These are phyloP conservation scores for Colletotrichum sp. DNA, from an alignment of 2,329 filamentous ascomycete species.

Conservation along the genomic window DNA sequence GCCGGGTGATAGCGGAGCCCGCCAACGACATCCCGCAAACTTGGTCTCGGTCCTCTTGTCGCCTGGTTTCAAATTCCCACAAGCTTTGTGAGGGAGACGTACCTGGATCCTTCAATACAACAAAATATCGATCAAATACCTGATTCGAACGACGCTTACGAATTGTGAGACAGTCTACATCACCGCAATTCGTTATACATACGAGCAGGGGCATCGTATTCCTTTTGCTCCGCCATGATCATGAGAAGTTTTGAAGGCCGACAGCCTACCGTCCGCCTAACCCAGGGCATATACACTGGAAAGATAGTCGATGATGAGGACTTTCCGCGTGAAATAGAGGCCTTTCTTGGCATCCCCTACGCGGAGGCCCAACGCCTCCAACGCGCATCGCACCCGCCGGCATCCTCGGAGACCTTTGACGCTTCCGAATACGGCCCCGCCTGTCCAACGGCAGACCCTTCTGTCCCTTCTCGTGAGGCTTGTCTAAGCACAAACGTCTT, in stretches of 20 bases:
- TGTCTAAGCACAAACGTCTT: slow-evolving; percentile 60
- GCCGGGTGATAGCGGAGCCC: slow-evolving; percentile 5
- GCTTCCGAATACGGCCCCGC: slow-evolving; percentile 41
- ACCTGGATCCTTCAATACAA: neutral
- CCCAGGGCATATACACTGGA: slow-evolving; percentile 47
- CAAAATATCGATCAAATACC: neutral
- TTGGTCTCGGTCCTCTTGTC: neutral
- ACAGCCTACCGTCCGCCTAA: slow-evolving; percentile 26
- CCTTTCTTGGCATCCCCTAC: slow-evolving; percentile 56
- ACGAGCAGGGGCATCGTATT: neutral
- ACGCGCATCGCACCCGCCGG: slow-evolving; percentile 38
- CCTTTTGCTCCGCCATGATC: neutral
- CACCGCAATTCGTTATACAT: neutral
- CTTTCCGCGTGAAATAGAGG: slow-evolving; percentile 47
- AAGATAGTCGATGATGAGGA: slow-evolving; percentile 32
- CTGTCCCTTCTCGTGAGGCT: slow-evolving; percentile 48
- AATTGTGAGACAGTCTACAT: neutral
- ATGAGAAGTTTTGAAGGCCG: neutral
- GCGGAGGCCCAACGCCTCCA: slow-evolving; percentile 52
- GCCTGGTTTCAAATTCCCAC: neutral
- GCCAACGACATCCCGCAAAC: slow-evolving; percentile 5
- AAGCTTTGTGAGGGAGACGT: neutral
- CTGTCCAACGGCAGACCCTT: slow-evolving; percentile 37
- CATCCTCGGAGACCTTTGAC: slow-evolving; percentile 27
- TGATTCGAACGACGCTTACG: neutral